Conservation (phyloP, 371 early-diverging fungal species). For the Rhizopus microsporus region DNA sequence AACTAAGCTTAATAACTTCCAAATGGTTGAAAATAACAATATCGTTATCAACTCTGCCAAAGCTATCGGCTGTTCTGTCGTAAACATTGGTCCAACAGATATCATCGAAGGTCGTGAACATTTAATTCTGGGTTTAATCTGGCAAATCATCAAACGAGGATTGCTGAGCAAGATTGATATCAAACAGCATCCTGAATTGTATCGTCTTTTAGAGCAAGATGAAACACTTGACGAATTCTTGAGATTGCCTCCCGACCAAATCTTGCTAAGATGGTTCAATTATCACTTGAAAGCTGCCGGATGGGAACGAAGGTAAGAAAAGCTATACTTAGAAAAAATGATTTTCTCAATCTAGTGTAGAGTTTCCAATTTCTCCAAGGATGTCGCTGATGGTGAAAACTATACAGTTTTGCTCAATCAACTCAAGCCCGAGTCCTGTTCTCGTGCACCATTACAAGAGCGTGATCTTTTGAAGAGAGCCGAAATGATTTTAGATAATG, state of each 20-base stretch:
- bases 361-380: constrained; percentile 88
- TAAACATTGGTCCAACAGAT: constrained; percentile 95
- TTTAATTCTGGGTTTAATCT: constrained; percentile 92
- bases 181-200: constrained; percentile 95
- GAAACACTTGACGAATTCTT: constrained; percentile 92
- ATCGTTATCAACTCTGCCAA: constrained; percentile 97
- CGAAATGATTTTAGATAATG: constrained; percentile 85
- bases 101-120: constrained; percentile 93
- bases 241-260: constrained; percentile 91
- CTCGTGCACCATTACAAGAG: constrained; percentile 80
- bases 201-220: constrained; percentile 88
- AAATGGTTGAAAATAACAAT: constrained; percentile 98
- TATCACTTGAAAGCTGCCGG: constrained; percentile 94
- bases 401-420: constrained; percentile 93
- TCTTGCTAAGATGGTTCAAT: constrained; percentile 96
- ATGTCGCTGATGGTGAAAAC: constrained; percentile 94
- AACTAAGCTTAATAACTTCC: constrained; percentile 84
- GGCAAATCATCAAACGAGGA: constrained; percentile 98
- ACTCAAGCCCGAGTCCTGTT: constrained; percentile 82
- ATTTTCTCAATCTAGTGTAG: constrained; percentile 21
- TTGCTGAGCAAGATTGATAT: constrained; percentile 94
- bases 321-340: not conserved
- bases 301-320: constrained; percentile 67
- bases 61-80: constrained; percentile 94
- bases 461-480: constrained; percentile 79